Conservation (phyloP, 805 yeast species). For the Candida dajiaensis region DNA sequence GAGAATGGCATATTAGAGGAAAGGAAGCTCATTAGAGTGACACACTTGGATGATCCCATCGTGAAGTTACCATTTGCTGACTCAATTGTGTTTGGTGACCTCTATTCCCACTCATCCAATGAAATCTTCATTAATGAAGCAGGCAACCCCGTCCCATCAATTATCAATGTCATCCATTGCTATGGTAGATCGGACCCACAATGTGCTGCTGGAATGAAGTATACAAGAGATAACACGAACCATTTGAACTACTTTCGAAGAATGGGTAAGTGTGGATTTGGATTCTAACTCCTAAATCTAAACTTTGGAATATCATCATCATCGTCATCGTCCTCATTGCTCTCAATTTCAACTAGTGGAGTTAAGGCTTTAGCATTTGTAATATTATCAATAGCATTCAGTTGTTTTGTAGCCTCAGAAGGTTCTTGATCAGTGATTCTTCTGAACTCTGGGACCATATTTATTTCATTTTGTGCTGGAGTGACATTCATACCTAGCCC, state of each 20-base stretch:
- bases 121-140: slow-evolving; percentile 22
- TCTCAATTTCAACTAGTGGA: background rate
- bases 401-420: background rate
- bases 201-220: slow-evolving; percentile 23
- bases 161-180: slow-evolving; percentile 65
- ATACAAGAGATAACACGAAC: slow-evolving; percentile 17
- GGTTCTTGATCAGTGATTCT: slow-evolving; percentile 1
- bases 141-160: slow-evolving; percentile 11
- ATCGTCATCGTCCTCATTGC: slow-evolving; percentile 22
- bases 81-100: slow-evolving; percentile 12
- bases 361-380: background rate
- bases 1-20: slow-evolving; percentile 1
- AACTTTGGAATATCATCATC: slow-evolving; percentile 32
- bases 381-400: background rate
- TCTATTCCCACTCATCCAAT: slow-evolving; percentile 13
- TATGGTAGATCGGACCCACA: slow-evolving; percentile 63
- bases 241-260: slow-evolving; percentile 24
- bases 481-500: slow-evolving; percentile 20
- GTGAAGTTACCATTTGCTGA: slow-evolving; percentile 21
- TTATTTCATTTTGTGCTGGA: slow-evolving; percentile 1
- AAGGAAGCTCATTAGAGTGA: slow-evolving; percentile 13
- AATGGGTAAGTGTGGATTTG: slow-evolving; percentile 24
- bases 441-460: slow-evolving; percentile 16
- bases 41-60: slow-evolving; percentile 23
- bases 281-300: slow-evolving; percentile 23